These are phyloP conservation scores for Carex cristatella DNA, from an alignment of 176 grass and related monocot genomes.

Conservation along the genomic window DNA sequence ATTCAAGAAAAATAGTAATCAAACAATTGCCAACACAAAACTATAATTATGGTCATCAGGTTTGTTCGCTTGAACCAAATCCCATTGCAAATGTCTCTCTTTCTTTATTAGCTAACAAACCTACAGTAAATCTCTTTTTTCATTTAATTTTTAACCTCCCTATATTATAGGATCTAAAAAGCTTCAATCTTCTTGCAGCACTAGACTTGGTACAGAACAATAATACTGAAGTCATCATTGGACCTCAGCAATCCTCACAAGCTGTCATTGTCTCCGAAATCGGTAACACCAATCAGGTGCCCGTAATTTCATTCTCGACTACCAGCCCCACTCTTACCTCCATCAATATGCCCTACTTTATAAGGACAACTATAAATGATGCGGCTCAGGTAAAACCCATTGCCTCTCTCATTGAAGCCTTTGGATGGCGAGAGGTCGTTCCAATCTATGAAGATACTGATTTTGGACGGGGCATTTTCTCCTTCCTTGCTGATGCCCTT, in stretches of 20 bases:
- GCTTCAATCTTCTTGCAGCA: not conserved
- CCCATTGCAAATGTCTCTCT: not conserved
- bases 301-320: too few relatives aligned
- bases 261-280: too few relatives aligned
- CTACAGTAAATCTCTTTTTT: not conserved
- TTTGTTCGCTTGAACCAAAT: too few relatives aligned
- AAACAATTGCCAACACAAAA: too few relatives aligned
- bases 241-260: too few relatives aligned
- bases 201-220: too few relatives aligned
- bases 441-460: conserved; percentile 35
- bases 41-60: too few relatives aligned
- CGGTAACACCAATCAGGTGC: too few relatives aligned
- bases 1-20: too few relatives aligned
- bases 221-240: too few relatives aligned
- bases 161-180: too few relatives aligned
- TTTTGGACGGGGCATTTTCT: conserved; percentile 43
- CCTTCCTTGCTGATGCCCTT: conserved; percentile 32
- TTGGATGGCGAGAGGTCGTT: conserved; percentile 56
- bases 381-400: conserved; percentile 40
- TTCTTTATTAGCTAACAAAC: not conserved
- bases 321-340: not conserved
- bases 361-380: conserved; percentile 31
- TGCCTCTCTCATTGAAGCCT: conserved; percentile 36
- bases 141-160: too few relatives aligned
- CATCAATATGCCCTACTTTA: conserved; percentile 30